phyloP scores from a whole-genome alignment of 768 basidiomycete species.

The Xerocomellus intermedius region DNA sequence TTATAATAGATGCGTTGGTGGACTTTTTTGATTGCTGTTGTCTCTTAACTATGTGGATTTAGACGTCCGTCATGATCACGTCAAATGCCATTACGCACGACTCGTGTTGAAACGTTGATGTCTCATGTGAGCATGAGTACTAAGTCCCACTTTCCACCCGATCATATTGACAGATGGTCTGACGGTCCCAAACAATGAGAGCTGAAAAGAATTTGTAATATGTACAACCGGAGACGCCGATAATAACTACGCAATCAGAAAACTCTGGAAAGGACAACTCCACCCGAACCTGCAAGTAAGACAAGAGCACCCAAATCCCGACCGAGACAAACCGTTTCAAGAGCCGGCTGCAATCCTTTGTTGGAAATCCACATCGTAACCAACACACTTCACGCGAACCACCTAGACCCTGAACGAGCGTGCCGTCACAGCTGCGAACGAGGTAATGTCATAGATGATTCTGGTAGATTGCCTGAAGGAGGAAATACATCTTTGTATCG shows the following conservation, averaged over 20 bases:
- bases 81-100: slow-evolving; percentile 1
- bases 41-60: slow-evolving; percentile 29
- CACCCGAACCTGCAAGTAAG: background rate
- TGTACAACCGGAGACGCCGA: background rate
- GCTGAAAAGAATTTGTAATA: background rate
- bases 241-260: too few species aligned
- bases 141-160: background rate
- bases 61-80: slow-evolving; percentile 5
- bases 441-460: background rate
- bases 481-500: background rate
- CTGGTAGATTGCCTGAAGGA: slow-evolving; percentile 3
- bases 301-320: background rate
- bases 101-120: background rate
- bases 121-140: background rate
- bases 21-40: background rate
- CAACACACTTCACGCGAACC: slow-evolving; percentile 7
- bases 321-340: background rate
- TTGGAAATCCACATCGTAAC: slow-evolving; percentile 13
- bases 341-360: slow-evolving; percentile 3
- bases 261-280: background rate
- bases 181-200: background rate
- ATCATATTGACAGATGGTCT: background rate
- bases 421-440: background rate
- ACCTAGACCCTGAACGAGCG: background rate
- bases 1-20: background rate